phyloP scores from a whole-genome alignment of 345 rosid genomes.

The Pistacia atlantica region DNA sequence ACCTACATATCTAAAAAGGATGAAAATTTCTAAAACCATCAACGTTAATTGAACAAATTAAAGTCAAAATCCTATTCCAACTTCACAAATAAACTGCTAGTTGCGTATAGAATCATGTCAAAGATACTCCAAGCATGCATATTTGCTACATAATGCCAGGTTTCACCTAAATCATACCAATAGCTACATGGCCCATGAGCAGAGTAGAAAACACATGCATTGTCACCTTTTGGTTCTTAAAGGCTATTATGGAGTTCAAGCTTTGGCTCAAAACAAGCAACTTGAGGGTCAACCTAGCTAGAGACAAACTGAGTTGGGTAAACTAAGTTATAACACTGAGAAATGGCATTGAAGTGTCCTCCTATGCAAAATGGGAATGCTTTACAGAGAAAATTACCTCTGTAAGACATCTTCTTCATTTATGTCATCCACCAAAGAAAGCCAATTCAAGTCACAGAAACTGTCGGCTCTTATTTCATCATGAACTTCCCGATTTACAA shows the following conservation, averaged over 20 bases:
- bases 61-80: neutral
- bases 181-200: neutral
- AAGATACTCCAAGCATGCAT: neutral
- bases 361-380: neutral
- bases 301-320: neutral
- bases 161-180: neutral
- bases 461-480: constrained; percentile 46
- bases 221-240: no score
- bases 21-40: neutral
- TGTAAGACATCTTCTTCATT: constrained; percentile 73
- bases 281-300: neutral
- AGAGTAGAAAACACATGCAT: no score
- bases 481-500: constrained; percentile 43
- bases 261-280: constrained; percentile 12
- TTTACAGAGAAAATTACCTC: constrained; percentile 48
- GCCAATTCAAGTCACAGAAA: constrained; percentile 62
- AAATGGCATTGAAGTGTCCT: neutral
- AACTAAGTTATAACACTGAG: neutral
- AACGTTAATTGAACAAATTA: neutral
- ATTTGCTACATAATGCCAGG: neutral
- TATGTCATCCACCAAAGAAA: constrained; percentile 54
- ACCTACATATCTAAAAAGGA: no score
- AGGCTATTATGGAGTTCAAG: neutral
- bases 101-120: neutral
- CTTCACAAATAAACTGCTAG: neutral